Evolutionary conservation across 2,329 filamentous ascomycete genomes (phyloP), one percentile per base, ranked within the genome.

Genomic region (Amesomyces nigricolor): DNA sequence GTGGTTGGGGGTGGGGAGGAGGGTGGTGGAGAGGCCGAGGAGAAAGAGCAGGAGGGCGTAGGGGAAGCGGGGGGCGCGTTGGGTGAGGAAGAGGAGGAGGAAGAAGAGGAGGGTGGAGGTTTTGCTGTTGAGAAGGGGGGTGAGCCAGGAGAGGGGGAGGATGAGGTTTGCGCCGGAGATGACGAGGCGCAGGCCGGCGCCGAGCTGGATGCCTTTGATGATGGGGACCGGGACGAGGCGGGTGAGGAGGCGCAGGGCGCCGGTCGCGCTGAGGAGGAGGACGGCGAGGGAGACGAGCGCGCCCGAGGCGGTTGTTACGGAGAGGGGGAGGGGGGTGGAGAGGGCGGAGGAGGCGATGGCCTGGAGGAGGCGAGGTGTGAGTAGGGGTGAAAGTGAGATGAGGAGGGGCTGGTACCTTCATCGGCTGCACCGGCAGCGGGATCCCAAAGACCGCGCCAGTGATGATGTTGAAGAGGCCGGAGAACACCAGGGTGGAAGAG

Each of bases 331-430:
- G 30, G 75, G 75, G 10, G 82, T 78, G 6, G 86, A 78, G 56
- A 96, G 89, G n/a, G 91, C 89, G 0, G 95, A 88, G 0, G 91
- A 89, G 5, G 91, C 91, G 58, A 97, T 95, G 38, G 92, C 91
- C 78, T 83, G 64, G 30, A 37, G 37, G 17, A 10, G 11, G 4
- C 9, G 32, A 44, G 26, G 11, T 19, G 22, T 17, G 7, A 37
- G 13, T 9, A 30, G 40, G 11, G 22, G 16, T 7, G 37, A 30
- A 22, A 9, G 32, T 44, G 9, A 13, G 30, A 45, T 26, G 13
- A n/a, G 19, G 11, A 29, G 17, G 35, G 44, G 14, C 6, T 9
- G 11, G 10, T 40, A 61, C 57, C 74, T 86, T 86, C 82, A 86
- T 86, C n/a, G 91, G 91, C 73, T 96, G 91, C 0, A 96, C 91